These are phyloP conservation scores for Boletus semigastroideus DNA, from an alignment of 1,284 basidiomycete species.

Conservation along the genomic window DNA sequence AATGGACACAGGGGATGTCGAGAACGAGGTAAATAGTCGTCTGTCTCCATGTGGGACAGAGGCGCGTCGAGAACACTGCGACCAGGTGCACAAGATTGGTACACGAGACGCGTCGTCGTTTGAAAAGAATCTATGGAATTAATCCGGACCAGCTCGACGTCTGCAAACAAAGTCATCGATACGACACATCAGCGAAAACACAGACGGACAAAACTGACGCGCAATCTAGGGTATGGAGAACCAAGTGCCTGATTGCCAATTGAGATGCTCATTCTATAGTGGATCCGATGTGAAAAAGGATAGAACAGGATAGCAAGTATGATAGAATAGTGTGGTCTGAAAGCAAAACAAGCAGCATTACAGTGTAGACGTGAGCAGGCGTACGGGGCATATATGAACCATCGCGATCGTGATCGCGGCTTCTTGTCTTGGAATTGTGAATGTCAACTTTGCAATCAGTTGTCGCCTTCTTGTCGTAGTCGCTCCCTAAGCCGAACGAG, in stretches of 20 bases:
- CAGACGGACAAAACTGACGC: constrained; percentile 14
- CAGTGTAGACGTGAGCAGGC: not conserved
- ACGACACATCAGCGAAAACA: not conserved
- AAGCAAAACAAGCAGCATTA: not conserved
- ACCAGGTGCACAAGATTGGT: no score
- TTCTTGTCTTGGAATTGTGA: not conserved
- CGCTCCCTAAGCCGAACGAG: constrained; percentile 52
- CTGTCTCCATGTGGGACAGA: no score
- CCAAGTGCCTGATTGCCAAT: not conserved
- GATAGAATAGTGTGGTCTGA: not conserved
- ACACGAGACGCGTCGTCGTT: no score
- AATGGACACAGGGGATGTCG: no score
- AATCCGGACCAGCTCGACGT: not conserved
- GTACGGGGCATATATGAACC: not conserved
- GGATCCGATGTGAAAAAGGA: not conserved
- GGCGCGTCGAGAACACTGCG: no score
- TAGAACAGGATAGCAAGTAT: constrained; percentile 4
- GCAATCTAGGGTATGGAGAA: not conserved
- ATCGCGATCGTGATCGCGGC: not conserved
- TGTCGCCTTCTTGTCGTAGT: constrained; percentile 36
- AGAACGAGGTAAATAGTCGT: no score
- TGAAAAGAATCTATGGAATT: no score
- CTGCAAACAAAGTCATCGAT: not conserved
- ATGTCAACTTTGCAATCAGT: not conserved
- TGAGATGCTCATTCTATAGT: not conserved